These are phyloP conservation scores for Umbelopsis sp. DNA, from an alignment of 192 early-diverging fungal genomes.

Conservation along the genomic window DNA sequence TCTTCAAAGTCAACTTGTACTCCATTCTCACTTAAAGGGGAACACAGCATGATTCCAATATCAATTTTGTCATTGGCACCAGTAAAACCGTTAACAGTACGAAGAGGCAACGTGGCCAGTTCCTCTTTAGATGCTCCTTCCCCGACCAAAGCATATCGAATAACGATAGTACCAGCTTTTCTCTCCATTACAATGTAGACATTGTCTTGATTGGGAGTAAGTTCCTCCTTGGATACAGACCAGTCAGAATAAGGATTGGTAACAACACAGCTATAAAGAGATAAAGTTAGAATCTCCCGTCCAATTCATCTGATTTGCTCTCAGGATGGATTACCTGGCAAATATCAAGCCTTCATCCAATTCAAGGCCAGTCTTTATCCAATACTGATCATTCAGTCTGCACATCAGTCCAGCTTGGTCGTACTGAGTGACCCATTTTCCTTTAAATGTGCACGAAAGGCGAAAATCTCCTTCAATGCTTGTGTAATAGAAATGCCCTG, in stretches of 20 bases:
- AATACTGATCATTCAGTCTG: background rate
- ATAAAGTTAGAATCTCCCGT: too few relatives aligned
- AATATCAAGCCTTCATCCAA: background rate
- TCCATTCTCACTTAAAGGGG: background rate
- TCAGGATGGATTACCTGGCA: background rate
- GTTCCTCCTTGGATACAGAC: background rate
- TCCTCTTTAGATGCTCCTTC: background rate
- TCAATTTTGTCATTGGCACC: background rate
- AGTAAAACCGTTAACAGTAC: background rate
- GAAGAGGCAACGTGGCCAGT: background rate
- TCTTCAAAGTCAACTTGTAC: background rate
- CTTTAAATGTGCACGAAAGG: background rate
- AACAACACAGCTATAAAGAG: background rate
- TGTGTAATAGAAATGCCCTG: background rate
- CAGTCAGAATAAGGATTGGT: constrained; percentile 7
- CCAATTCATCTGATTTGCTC: too few relatives aligned
- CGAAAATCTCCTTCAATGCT: background rate
- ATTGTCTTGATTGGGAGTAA: background rate
- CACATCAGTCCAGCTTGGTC: constrained; percentile 9
- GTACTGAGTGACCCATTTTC: background rate
- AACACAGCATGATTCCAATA: background rate
- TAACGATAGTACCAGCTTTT: background rate
- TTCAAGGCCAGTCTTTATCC: constrained; percentile 8
- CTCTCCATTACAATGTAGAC: background rate
- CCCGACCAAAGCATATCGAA: constrained; percentile 2